These are phyloP conservation scores for Boletellus dicymbophilus DNA, from an alignment of 1,284 basidiomycete genomes.

Conservation along the genomic window DNA sequence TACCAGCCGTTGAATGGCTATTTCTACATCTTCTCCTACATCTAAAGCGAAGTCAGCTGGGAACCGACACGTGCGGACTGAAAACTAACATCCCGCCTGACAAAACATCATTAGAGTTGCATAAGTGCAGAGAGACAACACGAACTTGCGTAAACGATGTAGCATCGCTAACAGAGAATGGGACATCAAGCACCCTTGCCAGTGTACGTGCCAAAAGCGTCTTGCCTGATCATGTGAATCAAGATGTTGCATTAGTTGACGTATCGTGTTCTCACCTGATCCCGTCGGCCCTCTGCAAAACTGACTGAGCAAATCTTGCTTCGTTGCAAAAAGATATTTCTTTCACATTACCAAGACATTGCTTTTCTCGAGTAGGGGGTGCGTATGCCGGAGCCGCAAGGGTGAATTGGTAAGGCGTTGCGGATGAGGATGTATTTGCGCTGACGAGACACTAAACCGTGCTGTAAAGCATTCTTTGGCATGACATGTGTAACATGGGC, in stretches of 20 bases:
- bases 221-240: slow-evolving; percentile 60
- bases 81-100: slow-evolving; percentile 75
- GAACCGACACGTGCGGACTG: slow-evolving; percentile 1
- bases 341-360: slow-evolving; percentile 82
- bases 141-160: slow-evolving; percentile 79
- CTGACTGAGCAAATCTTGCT: slow-evolving; percentile 9
- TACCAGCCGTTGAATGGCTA: slow-evolving; percentile 82
- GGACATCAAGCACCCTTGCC: slow-evolving; percentile 86
- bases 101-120: slow-evolving; percentile 7
- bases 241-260: not conserved
- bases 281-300: slow-evolving; percentile 75
- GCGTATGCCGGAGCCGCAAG: slow-evolving; percentile 42
- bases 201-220: slow-evolving; percentile 85
- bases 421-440: slow-evolving; percentile 58
- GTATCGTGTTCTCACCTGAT: slow-evolving; percentile 51
- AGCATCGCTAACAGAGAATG: slow-evolving; percentile 88
- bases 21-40: slow-evolving; percentile 94
- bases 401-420: slow-evolving; percentile 40
- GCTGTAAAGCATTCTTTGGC: slow-evolving; percentile 22
- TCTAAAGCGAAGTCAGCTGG: slow-evolving; percentile 50
- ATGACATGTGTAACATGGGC: not conserved
- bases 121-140: slow-evolving; percentile 9
- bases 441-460: slow-evolving; percentile 44
- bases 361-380: slow-evolving; percentile 87
- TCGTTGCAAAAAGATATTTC: slow-evolving; percentile 1